A percentile compares a stretch with the other conserved stretches of the same genome.
Conservation (phyloP, 1,284 basidiomycete genomes). For the Sporisorium exsertum region DNA sequence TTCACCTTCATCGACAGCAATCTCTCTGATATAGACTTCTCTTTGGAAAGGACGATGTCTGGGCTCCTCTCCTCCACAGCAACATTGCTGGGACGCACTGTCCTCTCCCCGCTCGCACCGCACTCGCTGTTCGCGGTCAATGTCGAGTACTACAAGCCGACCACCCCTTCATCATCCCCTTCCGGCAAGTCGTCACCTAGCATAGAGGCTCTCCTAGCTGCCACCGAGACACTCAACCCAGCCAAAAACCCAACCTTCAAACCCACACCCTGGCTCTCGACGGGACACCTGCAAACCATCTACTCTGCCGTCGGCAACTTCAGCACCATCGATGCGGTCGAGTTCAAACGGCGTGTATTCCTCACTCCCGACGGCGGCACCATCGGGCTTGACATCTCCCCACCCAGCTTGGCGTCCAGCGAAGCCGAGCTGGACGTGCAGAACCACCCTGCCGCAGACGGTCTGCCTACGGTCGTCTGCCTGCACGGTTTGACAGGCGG, state of each 20-base stretch:
- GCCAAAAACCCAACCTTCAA: slow-evolving; percentile 30
- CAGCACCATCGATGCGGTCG: slow-evolving; percentile 52
- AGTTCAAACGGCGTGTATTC: slow-evolving; percentile 61
- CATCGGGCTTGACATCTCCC: slow-evolving; percentile 60
- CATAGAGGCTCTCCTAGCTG: slow-evolving; percentile 34
- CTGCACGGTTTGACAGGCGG: slow-evolving; percentile 68
- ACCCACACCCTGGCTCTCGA: slow-evolving; percentile 55
- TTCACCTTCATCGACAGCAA: not conserved
- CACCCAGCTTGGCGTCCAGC: slow-evolving; percentile 40
- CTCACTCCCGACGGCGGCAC: slow-evolving; percentile 66
- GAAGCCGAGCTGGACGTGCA: slow-evolving; percentile 32
- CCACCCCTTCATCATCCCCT: slow-evolving; percentile 2
- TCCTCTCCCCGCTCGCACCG: slow-evolving; percentile 45
- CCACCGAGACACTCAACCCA: slow-evolving; percentile 39
- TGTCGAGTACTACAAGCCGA: slow-evolving; percentile 43
- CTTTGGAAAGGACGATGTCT: slow-evolving; percentile 17
- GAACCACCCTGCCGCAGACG: slow-evolving; percentile 23
- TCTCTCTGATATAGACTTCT: not conserved
- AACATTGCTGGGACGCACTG: slow-evolving; percentile 34
- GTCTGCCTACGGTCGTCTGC: slow-evolving; percentile 60
- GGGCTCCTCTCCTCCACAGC: slow-evolving; percentile 36
- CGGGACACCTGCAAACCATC: slow-evolving; percentile 66
- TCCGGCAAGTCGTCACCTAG: slow-evolving; percentile 14
- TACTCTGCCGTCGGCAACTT: slow-evolving; percentile 61
- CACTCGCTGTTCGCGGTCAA: slow-evolving; percentile 48